These are phyloP conservation scores for Boletus huronensis DNA, from an alignment of 768 basidiomycete species.

Conservation along the genomic window DNA sequence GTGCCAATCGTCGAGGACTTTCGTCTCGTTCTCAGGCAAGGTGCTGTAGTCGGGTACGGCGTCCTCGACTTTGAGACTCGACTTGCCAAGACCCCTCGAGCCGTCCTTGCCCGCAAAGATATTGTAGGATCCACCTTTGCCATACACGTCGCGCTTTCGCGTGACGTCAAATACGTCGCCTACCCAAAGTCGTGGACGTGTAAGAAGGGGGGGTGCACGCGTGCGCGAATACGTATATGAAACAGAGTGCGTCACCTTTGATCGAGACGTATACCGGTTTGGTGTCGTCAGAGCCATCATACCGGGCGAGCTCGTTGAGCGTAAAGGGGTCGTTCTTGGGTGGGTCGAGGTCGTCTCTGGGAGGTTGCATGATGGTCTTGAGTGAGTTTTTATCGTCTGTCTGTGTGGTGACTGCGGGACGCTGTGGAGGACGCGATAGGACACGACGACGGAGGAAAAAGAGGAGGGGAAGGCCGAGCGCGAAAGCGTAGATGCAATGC, in stretches of 20 bases:
- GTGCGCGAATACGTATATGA: conserved; percentile 20
- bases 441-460: conserved; percentile 20
- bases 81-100: conserved; percentile 84
- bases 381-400: conserved; percentile 31
- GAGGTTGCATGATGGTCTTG: conserved; percentile 71
- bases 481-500: conserved; percentile 30
- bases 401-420: conserved; percentile 8
- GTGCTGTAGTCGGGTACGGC: conserved; percentile 83
- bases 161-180: conserved; percentile 88
- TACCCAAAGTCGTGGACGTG: background rate
- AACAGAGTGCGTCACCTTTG: conserved; percentile 60
- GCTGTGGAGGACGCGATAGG: conserved; percentile 3
- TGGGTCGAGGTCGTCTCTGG: conserved; percentile 54
- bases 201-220: background rate
- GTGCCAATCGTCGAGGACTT: conserved; percentile 88
- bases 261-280: conserved; percentile 90
- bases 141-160: conserved; percentile 84
- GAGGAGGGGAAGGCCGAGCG: conserved; percentile 31
- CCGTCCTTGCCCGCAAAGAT: conserved; percentile 95
- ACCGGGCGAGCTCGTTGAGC: conserved; percentile 59
- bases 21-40: conserved; percentile 66
- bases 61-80: conserved; percentile 80
- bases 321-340: conserved; percentile 82
- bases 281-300: conserved; percentile 60
- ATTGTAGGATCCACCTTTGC: conserved; percentile 71